Conservation (phyloP, 805 yeast genomes). For the Wickerhamomyces canadensis region DNA sequence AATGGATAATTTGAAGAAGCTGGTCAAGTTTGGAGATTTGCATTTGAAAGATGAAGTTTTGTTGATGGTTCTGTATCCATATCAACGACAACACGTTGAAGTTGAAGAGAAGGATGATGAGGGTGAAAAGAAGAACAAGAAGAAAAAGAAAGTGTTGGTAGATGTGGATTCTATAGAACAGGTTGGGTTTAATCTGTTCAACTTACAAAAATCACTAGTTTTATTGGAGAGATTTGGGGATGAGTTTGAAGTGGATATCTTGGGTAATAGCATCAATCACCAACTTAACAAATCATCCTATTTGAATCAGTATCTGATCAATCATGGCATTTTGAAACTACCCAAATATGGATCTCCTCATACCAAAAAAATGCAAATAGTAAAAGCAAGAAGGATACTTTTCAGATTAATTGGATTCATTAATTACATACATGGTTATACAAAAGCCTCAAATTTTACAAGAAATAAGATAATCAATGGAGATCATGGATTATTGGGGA, state of each 20-base stretch:
- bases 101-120: neutral
- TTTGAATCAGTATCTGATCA: conserved; percentile 1
- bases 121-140: no score
- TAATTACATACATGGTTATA: conserved; percentile 13
- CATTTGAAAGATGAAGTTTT: conserved; percentile 12
- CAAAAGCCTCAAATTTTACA: conserved; percentile 16
- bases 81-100: conserved; percentile 4
- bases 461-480: conserved; percentile 14
- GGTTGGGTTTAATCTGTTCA: conserved; percentile 7
- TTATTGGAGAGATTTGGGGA: conserved; percentile 5
- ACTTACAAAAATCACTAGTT: conserved; percentile 8
- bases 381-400: conserved; percentile 9
- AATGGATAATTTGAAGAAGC: neutral
- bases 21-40: conserved; percentile 2
- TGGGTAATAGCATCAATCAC: conserved; percentile 3
- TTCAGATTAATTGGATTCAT: conserved; percentile 24
- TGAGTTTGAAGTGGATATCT: neutral
- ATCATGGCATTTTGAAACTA: neutral
- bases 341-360: neutral
- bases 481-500: conserved; percentile 15
- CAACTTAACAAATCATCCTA: neutral
- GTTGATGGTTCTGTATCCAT: conserved; percentile 6
- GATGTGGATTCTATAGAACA: conserved; percentile 5
- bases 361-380: neutral
- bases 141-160: neutral